A percentile compares a stretch with the other conserved stretches of the same genome.
Conservation (phyloP, 768 basidiomycete genomes). For the Tubosaeta sp. region DNA sequence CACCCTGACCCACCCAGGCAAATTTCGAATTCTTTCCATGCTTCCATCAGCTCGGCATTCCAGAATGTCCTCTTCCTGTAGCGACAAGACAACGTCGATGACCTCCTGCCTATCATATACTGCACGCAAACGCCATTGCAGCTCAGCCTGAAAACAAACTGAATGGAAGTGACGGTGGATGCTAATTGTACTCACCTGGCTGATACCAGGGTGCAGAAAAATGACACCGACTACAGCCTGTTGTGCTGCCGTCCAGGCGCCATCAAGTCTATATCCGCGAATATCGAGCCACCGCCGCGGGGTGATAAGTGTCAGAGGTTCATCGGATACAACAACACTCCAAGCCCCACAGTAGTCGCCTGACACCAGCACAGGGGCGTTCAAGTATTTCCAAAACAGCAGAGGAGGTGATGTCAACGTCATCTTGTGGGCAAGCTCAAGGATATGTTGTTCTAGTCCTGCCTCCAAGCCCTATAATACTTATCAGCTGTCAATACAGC, state of each 20-base stretch:
- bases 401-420: constrained; percentile 48
- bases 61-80: constrained; percentile 52
- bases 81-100: constrained; percentile 51
- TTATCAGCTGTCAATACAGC: neutral
- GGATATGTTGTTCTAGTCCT: constrained; percentile 20
- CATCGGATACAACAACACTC: constrained; percentile 51
- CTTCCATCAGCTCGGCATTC: constrained; percentile 16
- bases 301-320: constrained; percentile 43
- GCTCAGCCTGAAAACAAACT: constrained; percentile 46
- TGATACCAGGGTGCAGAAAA: constrained; percentile 68
- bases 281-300: constrained; percentile 80
- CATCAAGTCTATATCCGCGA: constrained; percentile 52
- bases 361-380: constrained; percentile 51
- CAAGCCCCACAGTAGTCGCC: constrained; percentile 48
- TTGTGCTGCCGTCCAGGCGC: constrained; percentile 70
- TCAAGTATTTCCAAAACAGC: constrained; percentile 67
- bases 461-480: constrained; percentile 7
- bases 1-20: constrained; percentile 30
- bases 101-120: constrained; percentile 77
- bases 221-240: constrained; percentile 64
- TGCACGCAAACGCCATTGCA: constrained; percentile 65
- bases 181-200: constrained; percentile 47
- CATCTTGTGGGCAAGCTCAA: constrained; percentile 39
- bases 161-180: constrained; percentile 3
- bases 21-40: constrained; percentile 4